These are phyloP conservation scores for Cupressus sempervirens DNA, from an alignment of 75 land plant species.

Conservation along the genomic window DNA sequence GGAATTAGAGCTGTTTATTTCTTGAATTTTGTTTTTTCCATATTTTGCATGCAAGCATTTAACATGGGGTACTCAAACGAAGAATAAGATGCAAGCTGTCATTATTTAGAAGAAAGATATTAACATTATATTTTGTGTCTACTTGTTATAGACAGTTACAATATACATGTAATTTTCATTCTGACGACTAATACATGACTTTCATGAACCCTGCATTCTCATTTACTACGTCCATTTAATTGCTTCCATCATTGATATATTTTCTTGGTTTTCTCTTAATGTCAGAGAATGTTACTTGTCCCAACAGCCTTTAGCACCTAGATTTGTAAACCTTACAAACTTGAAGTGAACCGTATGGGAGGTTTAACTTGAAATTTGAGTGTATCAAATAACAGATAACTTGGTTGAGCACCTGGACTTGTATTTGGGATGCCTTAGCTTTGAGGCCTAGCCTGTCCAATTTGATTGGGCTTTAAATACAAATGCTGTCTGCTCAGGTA, in stretches of 20 bases:
- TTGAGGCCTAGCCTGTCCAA: neutral
- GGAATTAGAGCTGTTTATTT: neutral
- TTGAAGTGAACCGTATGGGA: no score
- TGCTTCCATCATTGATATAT: neutral
- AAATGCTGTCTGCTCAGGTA: neutral
- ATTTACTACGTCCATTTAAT: neutral
- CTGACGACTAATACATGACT: neutral
- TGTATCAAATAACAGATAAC: neutral
- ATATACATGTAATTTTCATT: neutral
- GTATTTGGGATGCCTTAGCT: neutral
- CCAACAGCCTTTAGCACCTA: neutral
- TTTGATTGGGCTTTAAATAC: neutral
- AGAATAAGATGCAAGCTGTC: neutral
- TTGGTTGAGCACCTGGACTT: neutral
- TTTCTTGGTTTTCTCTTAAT: neutral
- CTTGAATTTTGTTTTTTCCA: neutral
- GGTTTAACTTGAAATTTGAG: neutral
- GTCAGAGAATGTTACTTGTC: neutral
- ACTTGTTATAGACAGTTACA: neutral
- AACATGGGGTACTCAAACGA: neutral
- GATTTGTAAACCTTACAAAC: no score
- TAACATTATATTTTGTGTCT: neutral
- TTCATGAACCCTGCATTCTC: neutral
- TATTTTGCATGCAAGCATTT: neutral
- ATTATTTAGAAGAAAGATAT: neutral